Evolutionary conservation across 176 grass and related monocot genomes (phyloP).

Genomic region (Carex parvula): DNA sequence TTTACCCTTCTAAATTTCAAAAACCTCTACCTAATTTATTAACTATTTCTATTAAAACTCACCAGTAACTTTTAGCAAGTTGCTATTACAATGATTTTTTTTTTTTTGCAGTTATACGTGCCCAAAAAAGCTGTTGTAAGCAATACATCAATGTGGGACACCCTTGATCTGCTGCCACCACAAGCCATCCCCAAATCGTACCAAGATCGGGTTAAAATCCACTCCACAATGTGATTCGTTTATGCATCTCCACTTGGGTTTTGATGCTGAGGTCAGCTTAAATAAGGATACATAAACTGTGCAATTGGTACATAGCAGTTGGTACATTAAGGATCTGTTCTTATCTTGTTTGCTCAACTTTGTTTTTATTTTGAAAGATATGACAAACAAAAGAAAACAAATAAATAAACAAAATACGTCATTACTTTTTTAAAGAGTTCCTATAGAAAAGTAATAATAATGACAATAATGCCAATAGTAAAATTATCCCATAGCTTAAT

Average conservation of each 20-base stretch:
- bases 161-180: conserved; percentile 64
- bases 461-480: not conserved
- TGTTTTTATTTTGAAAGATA: not conserved
- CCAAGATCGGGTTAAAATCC: conserved; percentile 54
- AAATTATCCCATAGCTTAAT: not conserved
- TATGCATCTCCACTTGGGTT: conserved; percentile 95
- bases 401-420: not conserved
- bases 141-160: conserved; percentile 96
- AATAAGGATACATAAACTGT: not conserved
- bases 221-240: conserved; percentile 93
- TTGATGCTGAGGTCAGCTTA: conserved; percentile 56
- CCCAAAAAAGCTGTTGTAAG: conserved; percentile 92
- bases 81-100: not conserved
- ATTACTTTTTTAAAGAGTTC: not conserved
- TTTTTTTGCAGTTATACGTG: conserved; percentile 56
- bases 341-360: not conserved
- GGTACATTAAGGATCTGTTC: not conserved
- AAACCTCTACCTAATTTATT: no score
- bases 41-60: no score
- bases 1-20: no score
- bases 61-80: not conserved
- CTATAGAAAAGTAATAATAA: not conserved
- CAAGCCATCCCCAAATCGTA: conserved; percentile 66
- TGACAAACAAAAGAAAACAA: not conserved
- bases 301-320: not conserved